Conservation (phyloP, 2,329 filamentous ascomycete genomes). For the Neopestalotiopsis rosae region DNA sequence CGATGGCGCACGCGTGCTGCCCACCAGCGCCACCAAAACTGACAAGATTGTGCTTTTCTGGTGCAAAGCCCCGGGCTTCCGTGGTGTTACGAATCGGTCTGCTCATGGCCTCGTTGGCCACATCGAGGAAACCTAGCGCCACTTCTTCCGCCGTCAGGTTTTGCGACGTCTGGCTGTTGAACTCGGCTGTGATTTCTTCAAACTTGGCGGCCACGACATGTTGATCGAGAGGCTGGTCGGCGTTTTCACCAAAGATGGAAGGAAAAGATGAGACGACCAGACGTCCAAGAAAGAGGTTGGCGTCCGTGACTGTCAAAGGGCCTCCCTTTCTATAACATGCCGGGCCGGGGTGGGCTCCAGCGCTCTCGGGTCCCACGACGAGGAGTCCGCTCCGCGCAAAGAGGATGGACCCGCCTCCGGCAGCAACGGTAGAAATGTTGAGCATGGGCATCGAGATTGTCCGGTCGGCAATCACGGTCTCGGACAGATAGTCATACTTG, state of each 20-base stretch:
- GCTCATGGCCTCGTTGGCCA: constrained; percentile 78
- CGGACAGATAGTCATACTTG: constrained; percentile 58
- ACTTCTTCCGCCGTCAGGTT: constrained; percentile 40
- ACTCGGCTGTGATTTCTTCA: constrained; percentile 43
- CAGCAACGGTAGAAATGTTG: constrained; percentile 75
- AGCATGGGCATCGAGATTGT: constrained; percentile 71
- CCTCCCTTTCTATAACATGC: constrained; percentile 76
- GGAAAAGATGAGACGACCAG: constrained; percentile 69
- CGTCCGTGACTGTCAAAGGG: constrained; percentile 75
- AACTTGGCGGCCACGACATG: constrained; percentile 46
- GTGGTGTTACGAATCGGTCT: constrained; percentile 67
- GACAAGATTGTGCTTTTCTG: constrained; percentile 37
- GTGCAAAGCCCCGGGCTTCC: constrained; percentile 57
- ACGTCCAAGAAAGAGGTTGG: constrained; percentile 71
- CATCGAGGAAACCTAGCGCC: constrained; percentile 75
- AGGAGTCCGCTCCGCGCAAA: constrained; percentile 75
- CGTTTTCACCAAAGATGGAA: constrained; percentile 73
- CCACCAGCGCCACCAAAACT: constrained; percentile 74
- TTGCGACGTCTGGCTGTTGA: constrained; percentile 38
- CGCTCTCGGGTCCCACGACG: constrained; percentile 57
- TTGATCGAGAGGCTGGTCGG: constrained; percentile 57
- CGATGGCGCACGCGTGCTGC: constrained; percentile 55
- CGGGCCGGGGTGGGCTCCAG: constrained; percentile 73
- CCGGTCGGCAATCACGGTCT: constrained; percentile 75
- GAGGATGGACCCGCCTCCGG: constrained; percentile 56